Evolutionary conservation across 2,329 filamentous ascomycete genomes (phyloP), one percentile per base, ranked within the genome.

Genomic region (Phaeosphaeria sp.): DNA sequence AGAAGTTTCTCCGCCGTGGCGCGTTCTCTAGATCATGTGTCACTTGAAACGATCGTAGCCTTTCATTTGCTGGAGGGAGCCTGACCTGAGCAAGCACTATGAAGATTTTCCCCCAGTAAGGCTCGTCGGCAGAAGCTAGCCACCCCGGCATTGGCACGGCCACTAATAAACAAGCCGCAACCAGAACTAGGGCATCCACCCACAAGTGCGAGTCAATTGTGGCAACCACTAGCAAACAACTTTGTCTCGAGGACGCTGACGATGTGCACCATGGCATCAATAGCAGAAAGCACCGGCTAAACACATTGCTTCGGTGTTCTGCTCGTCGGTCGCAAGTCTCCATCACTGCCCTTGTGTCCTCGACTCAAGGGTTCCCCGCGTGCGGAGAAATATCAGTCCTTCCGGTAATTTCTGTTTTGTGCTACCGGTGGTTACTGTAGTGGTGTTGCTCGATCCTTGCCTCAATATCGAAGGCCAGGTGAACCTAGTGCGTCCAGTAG

Each of bases 361-460:
- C 47, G 47, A 39, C n/a, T 49, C 47, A 39, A 46, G 50, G 50
- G 10, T 53, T 53, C 51, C 51, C 51, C 51, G 51, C 51, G 13
- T 25, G 47, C 51, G 51, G 51, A 53, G 51, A 47, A 53, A 33
- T 47, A 43, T n/a, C 43, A 46, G 25, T 41, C 18, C 27, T 49
- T 39, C 47, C 47, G 47, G 20, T 39, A 50, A 50, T 50, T 33
- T 33, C 46, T 33, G 25, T 15, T 15, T 23, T 46, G 46, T 33
- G 39, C 10, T 55, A 46, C 52, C 52, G 52, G 52, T 50, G 52
- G 52, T 44, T 49, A 22, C 15, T 30, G 46, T 18, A 44, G 52
- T 23, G 13, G 52, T 23, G 13, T 22, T 42, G 43, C 39, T 21
- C 18, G 41, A 43, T 47, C 36, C 22, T 50, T 42, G 43, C 33